Evolutionary conservation across 2,329 filamentous ascomycete species (phyloP), one percentile per base, ranked within the genome.

Genomic region (Aspergillus awamori): DNA sequence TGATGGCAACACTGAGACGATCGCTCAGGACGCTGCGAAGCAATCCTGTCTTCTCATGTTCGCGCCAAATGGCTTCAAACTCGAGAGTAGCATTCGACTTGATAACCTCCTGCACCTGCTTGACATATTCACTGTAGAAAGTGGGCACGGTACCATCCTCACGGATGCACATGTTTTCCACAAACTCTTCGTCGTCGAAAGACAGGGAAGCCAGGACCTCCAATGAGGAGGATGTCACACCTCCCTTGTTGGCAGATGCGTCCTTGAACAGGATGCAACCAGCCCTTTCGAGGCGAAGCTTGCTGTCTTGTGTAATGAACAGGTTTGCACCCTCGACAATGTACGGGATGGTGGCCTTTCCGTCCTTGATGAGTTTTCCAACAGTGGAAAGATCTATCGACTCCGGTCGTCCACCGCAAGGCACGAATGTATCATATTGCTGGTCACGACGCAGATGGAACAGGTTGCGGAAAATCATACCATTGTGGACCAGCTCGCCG

Each of bases 281-380:
- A n/a, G 94, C 93, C 70, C 92, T 89, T 81, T 99, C 95, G 13
- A 99, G 87, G 24, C 93, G 91, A 58, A 98, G 85, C 82, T 98
- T 98, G 70, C 94, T 94, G 72, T 99, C 95, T 79, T 99, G 95
- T 0, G 95, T 97, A 80, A 99, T 96, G 86, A 99, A 99, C 58
- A 99, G 84, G 77, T 98, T 99, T 78, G 95, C 95, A 57, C 95
- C 95, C 80, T 99, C 95, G 48, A 99, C 94, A 57, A 99, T 95
- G 80, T 96, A 99, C 0, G 94, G 93, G 63, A 99, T 90, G 10
- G 85, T 87, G 22, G 86, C 84, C 82, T 96, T 97, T 80, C 93
- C 93, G 64, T 97, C 88, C 74, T 89, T 87, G 78, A 99, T 98
- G 64, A 99, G 86, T 76, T 90, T 92, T 79, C 86, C 89, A 63